These are phyloP conservation scores for Trichoderma brevicompactum DNA, from an alignment of 2,329 filamentous ascomycete genomes.

Conservation along the genomic window DNA sequence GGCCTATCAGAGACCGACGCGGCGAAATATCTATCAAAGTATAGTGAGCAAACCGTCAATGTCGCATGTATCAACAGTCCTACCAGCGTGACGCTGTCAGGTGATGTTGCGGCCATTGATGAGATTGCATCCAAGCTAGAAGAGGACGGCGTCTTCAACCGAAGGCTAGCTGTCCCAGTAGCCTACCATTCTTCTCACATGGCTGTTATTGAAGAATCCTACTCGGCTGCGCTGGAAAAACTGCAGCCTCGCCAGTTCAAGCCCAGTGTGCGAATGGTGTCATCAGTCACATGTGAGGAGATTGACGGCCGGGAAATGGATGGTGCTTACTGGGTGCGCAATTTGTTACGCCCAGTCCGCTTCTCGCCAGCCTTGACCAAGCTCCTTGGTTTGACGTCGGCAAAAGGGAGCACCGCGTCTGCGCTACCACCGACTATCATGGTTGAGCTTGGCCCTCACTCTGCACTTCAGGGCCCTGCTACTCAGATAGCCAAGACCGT, in stretches of 20 bases:
- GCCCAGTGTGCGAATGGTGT: slow-evolving; percentile 29
- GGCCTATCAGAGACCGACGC: slow-evolving; percentile 26
- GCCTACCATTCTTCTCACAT: slow-evolving; percentile 47
- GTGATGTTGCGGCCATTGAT: slow-evolving; percentile 38
- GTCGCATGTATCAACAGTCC: slow-evolving; percentile 30
- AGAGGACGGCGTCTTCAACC: slow-evolving; percentile 49
- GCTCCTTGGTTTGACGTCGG: slow-evolving; percentile 7
- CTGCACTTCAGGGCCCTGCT: slow-evolving; percentile 25
- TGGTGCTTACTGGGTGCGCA: slow-evolving; percentile 25
- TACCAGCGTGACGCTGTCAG: slow-evolving; percentile 30
- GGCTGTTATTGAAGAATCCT: slow-evolving; percentile 34
- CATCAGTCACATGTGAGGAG: slow-evolving; percentile 16
- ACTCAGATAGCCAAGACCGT: slow-evolving; percentile 21
- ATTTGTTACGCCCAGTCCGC: slow-evolving; percentile 26
- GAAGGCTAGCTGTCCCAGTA: slow-evolving; percentile 49
- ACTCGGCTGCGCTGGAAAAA: slow-evolving; percentile 33
- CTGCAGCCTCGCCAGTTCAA: slow-evolving; percentile 21
- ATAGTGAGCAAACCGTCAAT: slow-evolving; percentile 18
- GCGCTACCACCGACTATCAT: slow-evolving; percentile 16
- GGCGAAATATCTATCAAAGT: slow-evolving; percentile 21
- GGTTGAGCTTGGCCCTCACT: slow-evolving; percentile 29
- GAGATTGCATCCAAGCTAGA: slow-evolving; percentile 43
- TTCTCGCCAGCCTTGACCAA: slow-evolving; percentile 26
- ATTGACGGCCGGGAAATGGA: slow-evolving; percentile 25
- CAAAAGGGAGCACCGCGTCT: neutral